phyloP scores from a whole-genome alignment of 768 basidiomycete genomes.

The Melanogaster broomeanus region DNA sequence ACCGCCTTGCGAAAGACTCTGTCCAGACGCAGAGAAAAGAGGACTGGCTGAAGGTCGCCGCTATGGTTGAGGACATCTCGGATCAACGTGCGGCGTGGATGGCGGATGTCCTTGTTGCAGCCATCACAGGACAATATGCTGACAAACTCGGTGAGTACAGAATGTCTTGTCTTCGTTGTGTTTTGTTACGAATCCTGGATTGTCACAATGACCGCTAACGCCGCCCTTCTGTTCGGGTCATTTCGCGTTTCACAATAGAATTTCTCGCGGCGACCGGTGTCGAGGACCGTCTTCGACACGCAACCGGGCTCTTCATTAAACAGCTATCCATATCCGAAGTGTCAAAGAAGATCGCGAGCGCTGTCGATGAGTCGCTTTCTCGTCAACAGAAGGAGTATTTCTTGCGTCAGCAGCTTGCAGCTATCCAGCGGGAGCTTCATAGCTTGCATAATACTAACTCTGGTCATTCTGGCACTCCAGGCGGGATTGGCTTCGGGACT shows the following conservation, averaged over 20 bases:
- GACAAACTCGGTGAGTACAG: conserved; percentile 67
- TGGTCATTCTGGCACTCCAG: conserved; percentile 14
- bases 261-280: conserved; percentile 61
- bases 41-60: conserved; percentile 65
- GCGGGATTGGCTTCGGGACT: conserved; percentile 25
- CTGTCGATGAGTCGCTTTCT: conserved; percentile 81
- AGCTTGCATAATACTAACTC: conserved; percentile 44
- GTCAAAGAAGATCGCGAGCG: conserved; percentile 75
- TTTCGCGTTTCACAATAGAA: conserved; percentile 39
- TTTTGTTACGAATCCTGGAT: not conserved
- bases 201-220: conserved; percentile 2
- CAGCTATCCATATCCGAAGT: conserved; percentile 80
- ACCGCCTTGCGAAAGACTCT: conserved; percentile 53
- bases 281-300: conserved; percentile 63
- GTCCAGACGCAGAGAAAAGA: conserved; percentile 55
- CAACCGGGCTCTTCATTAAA: conserved; percentile 72
- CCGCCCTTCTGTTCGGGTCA: not conserved
- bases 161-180: not conserved
- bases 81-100: conserved; percentile 68
- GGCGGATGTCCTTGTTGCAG: conserved; percentile 72
- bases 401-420: conserved; percentile 79
- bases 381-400: conserved; percentile 90
- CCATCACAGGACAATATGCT: conserved; percentile 56
- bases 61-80: conserved; percentile 72
- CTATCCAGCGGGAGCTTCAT: conserved; percentile 76